Base-by-base conservation (phyloP, 768 basidiomycete genomes). In the Pleurotus djamor region DNA sequence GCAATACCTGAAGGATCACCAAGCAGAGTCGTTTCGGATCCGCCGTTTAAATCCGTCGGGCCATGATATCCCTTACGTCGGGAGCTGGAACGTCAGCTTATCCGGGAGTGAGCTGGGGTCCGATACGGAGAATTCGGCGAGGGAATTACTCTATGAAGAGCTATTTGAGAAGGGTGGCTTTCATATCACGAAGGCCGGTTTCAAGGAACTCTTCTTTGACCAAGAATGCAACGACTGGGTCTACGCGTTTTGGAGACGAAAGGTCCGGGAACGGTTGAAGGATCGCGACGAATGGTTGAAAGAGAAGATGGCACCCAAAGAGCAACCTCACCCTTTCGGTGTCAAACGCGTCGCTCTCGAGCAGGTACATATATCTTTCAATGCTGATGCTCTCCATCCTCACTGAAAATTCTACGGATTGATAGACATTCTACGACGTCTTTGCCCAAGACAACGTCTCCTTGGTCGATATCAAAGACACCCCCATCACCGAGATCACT, bases 161-260 rank as follows among this genome's bases (percentile, higher is more conserved):
- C 36, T 62, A 3, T 71, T 67, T 67, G 38, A 21, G 2, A 61
- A 54, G 6, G 69, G 69, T 0, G 68, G 68, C 10, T 68, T 69
- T 36, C 45, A 52, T 37, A 68, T 63, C 49, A 60, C 65, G 55
- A 57, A 66, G 13, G 67, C 63, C 3, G 60, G 56, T 6, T 64
- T 54, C 47, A 28, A 57, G 7, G 68, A 69, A 48, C 51, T 63
- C 14, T 59, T 64, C 34, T 37, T 44, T 2, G 56, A 68, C 33
- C 37, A 62, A 48, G 52, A 60, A n/a, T 62, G 61, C 4, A 69
- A 71, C 51, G 62, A 62, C 9, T 64, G 60, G 48, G 63, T 58
- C 7, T 69, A 71, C 54, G 51, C 38, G 38, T 71, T 69, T 37
- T 71, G 68, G 70, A 59, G 66, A 54, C 60, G 64, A 45, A 68